Evolutionary conservation across 805 yeast species (phyloP), one percentile per base, ranked within the genome.

Genomic region (Nakazawaea laoshanensis): DNA sequence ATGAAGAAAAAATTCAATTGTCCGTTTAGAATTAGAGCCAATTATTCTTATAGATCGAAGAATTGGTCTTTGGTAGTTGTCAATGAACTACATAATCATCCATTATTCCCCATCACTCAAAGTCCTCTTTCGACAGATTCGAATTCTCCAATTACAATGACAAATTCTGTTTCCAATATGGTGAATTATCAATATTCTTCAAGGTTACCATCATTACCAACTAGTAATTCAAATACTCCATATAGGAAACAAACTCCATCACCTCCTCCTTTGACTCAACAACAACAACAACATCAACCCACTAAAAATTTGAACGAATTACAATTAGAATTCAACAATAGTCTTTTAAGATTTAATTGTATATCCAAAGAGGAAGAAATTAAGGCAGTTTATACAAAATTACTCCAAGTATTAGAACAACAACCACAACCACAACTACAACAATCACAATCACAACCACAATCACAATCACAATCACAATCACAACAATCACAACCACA

Each of bases 11-110:
- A 41, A 28, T 56, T 57, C 10, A 59, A 63, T 15, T 77, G 85
- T 46, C 84, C 84, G 2, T 77, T 77, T 46, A 60, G 79, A 48
- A 64, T 77, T 27, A 52, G 86, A 35, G 84, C 84, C 2, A 75
- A 77, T 42, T 74, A 57, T 44, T 68, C 77, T 2, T 42, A 70
- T 8, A 55, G 74, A 39, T 59, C 68, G 22, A 56, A 62, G 38
- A 54, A 58, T 35, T 77, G 86, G 86, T 59, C 72, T 11, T 57
- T 77, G 20, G 79, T 72, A 14, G 70, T 77, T 12, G 65, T 77
- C 23, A 71, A 73, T 49, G 77, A 73, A 42, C 49, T 51, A 4
- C 86, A 77, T 50, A 69, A 78, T 41, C 86, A 77, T 47, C 59
- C 61, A 2, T 36, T 68, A 19, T 46, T 35, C 37, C 52, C 56